These are phyloP conservation scores for Brettanomyces custersianus DNA, from an alignment of 805 yeast genomes.

Conservation along the genomic window DNA sequence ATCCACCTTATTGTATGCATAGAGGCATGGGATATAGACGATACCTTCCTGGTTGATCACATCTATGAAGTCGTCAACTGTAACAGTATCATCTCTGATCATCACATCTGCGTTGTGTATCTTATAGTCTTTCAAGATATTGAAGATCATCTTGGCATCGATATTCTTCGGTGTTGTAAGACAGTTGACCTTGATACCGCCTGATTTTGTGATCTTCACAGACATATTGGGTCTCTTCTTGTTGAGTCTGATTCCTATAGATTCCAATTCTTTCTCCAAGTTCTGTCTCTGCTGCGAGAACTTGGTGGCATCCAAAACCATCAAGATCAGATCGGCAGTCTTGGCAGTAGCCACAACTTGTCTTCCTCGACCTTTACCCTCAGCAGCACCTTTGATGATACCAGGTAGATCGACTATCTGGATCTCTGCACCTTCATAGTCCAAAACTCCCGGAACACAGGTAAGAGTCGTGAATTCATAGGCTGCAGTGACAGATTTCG, in stretches of 20 bases:
- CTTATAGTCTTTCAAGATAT: slow-evolving; percentile 76
- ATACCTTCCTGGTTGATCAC: slow-evolving; percentile 81
- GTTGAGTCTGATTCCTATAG: slow-evolving; percentile 88
- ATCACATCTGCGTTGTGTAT: slow-evolving; percentile 91
- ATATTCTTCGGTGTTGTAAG: slow-evolving; percentile 75
- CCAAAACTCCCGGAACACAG: slow-evolving; percentile 91
- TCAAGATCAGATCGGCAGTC: slow-evolving; percentile 84
- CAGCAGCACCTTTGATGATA: slow-evolving; percentile 91
- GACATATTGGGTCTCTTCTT: slow-evolving; percentile 73
- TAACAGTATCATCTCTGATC: slow-evolving; percentile 78
- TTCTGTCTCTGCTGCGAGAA: slow-evolving; percentile 82
- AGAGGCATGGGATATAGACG: slow-evolving; percentile 82
- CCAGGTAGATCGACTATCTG: slow-evolving; percentile 98
- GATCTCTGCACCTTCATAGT: slow-evolving; percentile 93
- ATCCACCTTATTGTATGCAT: slow-evolving; percentile 91
- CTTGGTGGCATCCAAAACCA: slow-evolving; percentile 95
- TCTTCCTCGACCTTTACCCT: slow-evolving; percentile 95
- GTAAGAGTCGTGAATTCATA: slow-evolving; percentile 95
- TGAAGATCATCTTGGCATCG: slow-evolving; percentile 70
- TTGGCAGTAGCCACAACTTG: slow-evolving; percentile 95
- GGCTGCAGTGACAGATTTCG: slow-evolving; percentile 90
- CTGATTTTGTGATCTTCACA: slow-evolving; percentile 73
- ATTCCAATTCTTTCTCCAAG: slow-evolving; percentile 81
- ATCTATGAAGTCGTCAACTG: slow-evolving; percentile 91
- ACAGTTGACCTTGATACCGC: slow-evolving; percentile 81